These are phyloP conservation scores for Bombardia bombarda DNA, from an alignment of 495 filamentous ascomycete genomes.

Conservation along the genomic window DNA sequence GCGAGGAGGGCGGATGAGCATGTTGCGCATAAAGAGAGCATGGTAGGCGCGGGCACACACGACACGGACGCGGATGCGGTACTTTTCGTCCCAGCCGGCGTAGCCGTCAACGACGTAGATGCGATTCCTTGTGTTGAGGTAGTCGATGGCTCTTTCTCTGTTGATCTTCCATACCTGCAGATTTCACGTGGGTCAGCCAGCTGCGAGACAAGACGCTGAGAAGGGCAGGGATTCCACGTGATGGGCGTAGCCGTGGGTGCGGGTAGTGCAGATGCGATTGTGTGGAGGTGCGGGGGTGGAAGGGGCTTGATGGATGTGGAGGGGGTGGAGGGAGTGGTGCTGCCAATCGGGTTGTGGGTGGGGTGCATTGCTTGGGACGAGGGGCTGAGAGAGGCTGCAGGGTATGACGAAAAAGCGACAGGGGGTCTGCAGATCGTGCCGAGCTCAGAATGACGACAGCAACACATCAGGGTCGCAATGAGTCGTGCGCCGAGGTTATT, in stretches of 20 bases:
- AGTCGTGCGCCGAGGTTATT: constrained; percentile 3
- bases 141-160: constrained; percentile 96
- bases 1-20: constrained; percentile 88
- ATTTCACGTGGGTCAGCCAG: background rate
- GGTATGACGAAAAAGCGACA: constrained; percentile 23
- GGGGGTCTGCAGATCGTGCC: constrained; percentile 7
- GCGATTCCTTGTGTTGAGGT: constrained; percentile 95
- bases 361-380: constrained; percentile 25
- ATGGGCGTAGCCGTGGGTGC: too few relatives aligned
- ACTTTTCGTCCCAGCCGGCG: constrained; percentile 97
- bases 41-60: constrained; percentile 99
- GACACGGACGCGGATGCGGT: constrained; percentile 94
- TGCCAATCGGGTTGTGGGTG: constrained; percentile 7
- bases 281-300: background rate
- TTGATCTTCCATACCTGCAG: constrained; percentile 96
- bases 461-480: constrained; percentile 3
- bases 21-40: constrained; percentile 99
- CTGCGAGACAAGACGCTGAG: constrained; percentile 12
- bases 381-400: constrained; percentile 11
- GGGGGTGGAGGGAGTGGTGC: constrained; percentile 8
- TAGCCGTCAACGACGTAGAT: constrained; percentile 98
- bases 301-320: background rate
- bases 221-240: too few relatives aligned
- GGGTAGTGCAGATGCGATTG: constrained; percentile 11
- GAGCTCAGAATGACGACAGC: constrained; percentile 13